phyloP scores from a whole-genome alignment of 495 filamentous ascomycete genomes.

The Annulohypoxylon nitens region DNA sequence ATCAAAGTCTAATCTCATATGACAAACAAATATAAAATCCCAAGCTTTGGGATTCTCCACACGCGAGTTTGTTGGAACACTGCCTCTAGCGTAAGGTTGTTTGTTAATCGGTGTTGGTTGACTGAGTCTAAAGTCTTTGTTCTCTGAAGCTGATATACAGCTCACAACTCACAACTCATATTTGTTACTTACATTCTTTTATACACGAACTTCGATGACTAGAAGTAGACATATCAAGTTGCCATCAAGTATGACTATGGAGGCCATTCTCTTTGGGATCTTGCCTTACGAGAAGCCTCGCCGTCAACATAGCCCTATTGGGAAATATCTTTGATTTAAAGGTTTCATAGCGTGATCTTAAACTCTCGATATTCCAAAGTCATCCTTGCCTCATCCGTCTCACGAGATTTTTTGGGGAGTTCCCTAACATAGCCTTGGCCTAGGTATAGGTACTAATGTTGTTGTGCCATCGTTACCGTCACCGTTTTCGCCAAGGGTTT shows the following conservation, averaged over 20 bases:
- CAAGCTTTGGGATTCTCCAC: background rate
- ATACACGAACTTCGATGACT: too few species aligned
- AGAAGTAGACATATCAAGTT: too few species aligned
- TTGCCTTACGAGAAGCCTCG: background rate
- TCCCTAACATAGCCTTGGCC: background rate
- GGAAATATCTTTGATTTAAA: background rate
- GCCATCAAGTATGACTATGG: too few species aligned
- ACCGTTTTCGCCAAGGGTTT: too few species aligned
- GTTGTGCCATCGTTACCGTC: too few species aligned
- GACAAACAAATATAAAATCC: background rate
- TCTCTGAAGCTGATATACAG: background rate
- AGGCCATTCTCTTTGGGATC: too few species aligned
- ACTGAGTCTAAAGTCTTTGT: slow-evolving; percentile 2
- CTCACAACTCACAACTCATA: too few species aligned
- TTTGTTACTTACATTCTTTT: background rate
- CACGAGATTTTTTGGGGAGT: background rate
- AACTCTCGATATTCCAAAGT: background rate
- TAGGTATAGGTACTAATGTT: background rate
- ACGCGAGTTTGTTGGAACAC: background rate
- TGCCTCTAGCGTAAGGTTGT: background rate
- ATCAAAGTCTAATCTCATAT: background rate
- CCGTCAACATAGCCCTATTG: background rate
- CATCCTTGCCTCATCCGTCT: background rate
- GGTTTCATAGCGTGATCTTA: background rate
- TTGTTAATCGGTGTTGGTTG: background rate